Evolutionary conservation across 2,329 filamentous ascomycete genomes (phyloP).

Genomic region (Lecanoromycetidae sp.): DNA sequence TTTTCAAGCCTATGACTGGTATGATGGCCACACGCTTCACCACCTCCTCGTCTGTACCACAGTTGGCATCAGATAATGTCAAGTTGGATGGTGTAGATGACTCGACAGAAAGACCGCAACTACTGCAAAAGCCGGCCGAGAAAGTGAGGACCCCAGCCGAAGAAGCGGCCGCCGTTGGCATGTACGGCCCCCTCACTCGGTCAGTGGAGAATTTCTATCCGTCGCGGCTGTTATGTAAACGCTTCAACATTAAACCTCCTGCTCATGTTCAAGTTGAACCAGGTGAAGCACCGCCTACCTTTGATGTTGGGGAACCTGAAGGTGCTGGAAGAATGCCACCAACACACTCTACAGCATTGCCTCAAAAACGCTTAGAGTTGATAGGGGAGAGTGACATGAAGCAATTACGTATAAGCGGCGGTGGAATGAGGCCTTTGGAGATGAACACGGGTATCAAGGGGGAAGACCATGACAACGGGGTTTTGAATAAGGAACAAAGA

Average conservation of each 20-base stretch:
- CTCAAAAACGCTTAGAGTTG: slow-evolving; percentile 33
- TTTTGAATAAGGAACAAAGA: slow-evolving; percentile 15
- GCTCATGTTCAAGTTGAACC: slow-evolving; percentile 50
- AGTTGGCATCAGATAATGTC: slow-evolving; percentile 29
- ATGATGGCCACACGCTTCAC: slow-evolving; percentile 92
- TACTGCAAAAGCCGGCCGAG: slow-evolving; percentile 36
- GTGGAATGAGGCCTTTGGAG: slow-evolving; percentile 8
- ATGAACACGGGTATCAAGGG: slow-evolving; percentile 11
- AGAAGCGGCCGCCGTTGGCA: slow-evolving; percentile 75
- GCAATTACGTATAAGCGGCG: slow-evolving; percentile 36
- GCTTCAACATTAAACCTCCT: slow-evolving; percentile 77
- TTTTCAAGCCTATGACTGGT: slow-evolving; percentile 86
- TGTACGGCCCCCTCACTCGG: slow-evolving; percentile 85
- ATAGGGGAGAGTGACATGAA: slow-evolving; percentile 45
- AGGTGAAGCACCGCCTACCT: slow-evolving; percentile 22
- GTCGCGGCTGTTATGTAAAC: slow-evolving; percentile 76
- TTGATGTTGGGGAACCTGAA: slow-evolving; percentile 12
- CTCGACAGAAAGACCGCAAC: slow-evolving; percentile 6
- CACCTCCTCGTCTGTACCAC: slow-evolving; percentile 39
- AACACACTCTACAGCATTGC: slow-evolving; percentile 12
- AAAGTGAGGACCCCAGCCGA: slow-evolving; percentile 67
- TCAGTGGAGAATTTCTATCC: slow-evolving; percentile 62
- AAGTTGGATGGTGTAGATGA: slow-evolving; percentile 14
- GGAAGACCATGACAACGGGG: slow-evolving; percentile 16
- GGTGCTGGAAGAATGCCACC: slow-evolving; percentile 13